phyloP scores from a whole-genome alignment of 208 protist genomes.

The Naegleria gruberi region DNA sequence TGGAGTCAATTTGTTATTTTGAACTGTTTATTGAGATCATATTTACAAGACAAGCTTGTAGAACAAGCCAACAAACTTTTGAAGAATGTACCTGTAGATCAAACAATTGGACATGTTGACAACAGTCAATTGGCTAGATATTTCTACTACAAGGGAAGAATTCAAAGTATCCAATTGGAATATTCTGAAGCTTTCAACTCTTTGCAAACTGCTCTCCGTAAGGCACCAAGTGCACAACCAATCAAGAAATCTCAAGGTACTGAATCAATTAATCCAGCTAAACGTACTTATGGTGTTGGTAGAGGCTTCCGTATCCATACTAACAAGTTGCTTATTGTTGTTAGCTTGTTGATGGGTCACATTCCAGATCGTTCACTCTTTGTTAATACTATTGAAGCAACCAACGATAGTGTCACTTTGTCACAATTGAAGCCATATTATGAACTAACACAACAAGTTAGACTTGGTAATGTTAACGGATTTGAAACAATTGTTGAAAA shows the following conservation, averaged over 20 bases:
- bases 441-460: slow-evolving; percentile 82
- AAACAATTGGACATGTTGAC: slow-evolving; percentile 12
- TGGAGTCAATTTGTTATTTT: slow-evolving; percentile 52
- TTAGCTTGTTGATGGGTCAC: slow-evolving; percentile 92
- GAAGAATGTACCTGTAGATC: slow-evolving; percentile 40
- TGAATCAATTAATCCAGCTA: not conserved
- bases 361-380: slow-evolving; percentile 74
- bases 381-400: slow-evolving; percentile 45
- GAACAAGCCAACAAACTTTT: slow-evolving; percentile 69
- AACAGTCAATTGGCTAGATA: slow-evolving; percentile 48
- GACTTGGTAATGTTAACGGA: slow-evolving; percentile 79
- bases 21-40: slow-evolving; percentile 64
- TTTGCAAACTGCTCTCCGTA: slow-evolving; percentile 85
- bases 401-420: slow-evolving; percentile 52
- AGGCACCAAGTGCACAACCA: slow-evolving; percentile 70
- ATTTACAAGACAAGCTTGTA: slow-evolving; percentile 54
- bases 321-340: slow-evolving; percentile 86
- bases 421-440: slow-evolving; percentile 79
- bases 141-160: slow-evolving; percentile 87
- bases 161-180: slow-evolving; percentile 87
- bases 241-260: not conserved
- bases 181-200: slow-evolving; percentile 85
- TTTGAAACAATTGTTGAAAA: slow-evolving; percentile 84
- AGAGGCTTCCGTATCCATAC: slow-evolving; percentile 80
- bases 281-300: slow-evolving; percentile 47